Evolutionary conservation across 805 yeast species (phyloP), one percentile per base, ranked within the genome.

Genomic region (Candida saitoana): DNA sequence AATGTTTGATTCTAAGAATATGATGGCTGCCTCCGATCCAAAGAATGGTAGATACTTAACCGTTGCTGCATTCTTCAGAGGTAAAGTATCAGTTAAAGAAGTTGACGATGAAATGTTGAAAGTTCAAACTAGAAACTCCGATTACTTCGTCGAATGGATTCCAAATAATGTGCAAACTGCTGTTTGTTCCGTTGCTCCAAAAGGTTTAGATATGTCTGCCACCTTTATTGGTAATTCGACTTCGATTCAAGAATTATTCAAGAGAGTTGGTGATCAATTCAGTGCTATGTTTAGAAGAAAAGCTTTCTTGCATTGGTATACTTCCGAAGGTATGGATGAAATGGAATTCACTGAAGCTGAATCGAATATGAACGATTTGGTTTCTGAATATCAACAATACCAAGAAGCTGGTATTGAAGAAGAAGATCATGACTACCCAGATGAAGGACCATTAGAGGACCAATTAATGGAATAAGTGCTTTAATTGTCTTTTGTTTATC

Each of bases 21-120:
- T 89, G 93, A 89, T 89, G 96, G 96, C 96, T 31, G 96, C 95
- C 37, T 79, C 91, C 16, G 90, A 89, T 66, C 96, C 96, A 53
- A 76, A 83, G 69, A 82, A 82, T 61, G 96, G 96, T 53, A 79
- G 95, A 63, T 89, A 89, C 67, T 74, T 89, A 63, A 87, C 96
- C 7, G 96, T 87, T 44, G 95, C 96, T 29, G 90, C 96, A 14
- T 86, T 89, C 73, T 89, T 87, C 74, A 80, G 96, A 67, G 96
- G 96, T 69, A 84, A 87, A 55, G 96, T 86, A 38, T 84, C 95
- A 15, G 86, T 86, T 43, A 87, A 87, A 67, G 96, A 89, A 70
- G 96, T 89, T 47, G 96, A 89, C 65, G 96, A 89, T 62, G 95
- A 87, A 66, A 87, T 88, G 89, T 79, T 73, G 64, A 80, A 80